Base-by-base conservation (phyloP, 192 early-diverging fungal genomes). In the Coemansia aciculifera region DNA sequence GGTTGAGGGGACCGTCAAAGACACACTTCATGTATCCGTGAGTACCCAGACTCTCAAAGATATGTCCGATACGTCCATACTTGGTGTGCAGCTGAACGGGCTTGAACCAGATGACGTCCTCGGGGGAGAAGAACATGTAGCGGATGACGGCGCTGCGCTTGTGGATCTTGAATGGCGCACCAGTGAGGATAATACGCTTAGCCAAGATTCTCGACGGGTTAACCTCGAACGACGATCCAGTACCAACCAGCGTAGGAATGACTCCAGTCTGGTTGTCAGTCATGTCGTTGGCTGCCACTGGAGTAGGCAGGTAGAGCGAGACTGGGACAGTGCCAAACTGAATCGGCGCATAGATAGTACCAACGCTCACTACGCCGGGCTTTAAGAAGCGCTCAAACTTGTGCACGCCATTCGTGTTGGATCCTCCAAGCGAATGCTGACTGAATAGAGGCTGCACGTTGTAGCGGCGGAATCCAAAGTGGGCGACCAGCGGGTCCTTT, bases 21-120 rank as follows among this genome's bases (percentile, higher is more conserved):
- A 90, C 75, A 71, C 92, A 93, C 83, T 95, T 95, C 93, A 95
- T 95, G 78, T 98, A 96, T 21, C 97, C 97, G 72, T 98, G 96
- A 4, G 95, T 99, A 63, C 97, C 97, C 34, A 99, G 77, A 49
- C 92, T 92, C 70, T 98, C 97, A 38, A 81, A 78, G 64, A 99
- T 97, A 76, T 98, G 95, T 13, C 97, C 97, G 21, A 84, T 87
- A 57, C 94, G 91, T 31, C 97, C 96, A 38, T 88, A 74, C 81
- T 99, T 99, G 12, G 96, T 96, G 34, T 85, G 78, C 48, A 99
- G 77, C 77, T 98, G 95, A 8, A 99, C 87, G 31, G 97, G 95
- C 79, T 94, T 96, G 85, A 98, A 99, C 89, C 94, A 99, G 67
- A 86, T 81, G 52, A 98, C 87, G 82, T 99, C 97, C 19, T 94